phyloP scores from a whole-genome alignment of 805 yeast genomes.

The Monosporozyma solicola region DNA sequence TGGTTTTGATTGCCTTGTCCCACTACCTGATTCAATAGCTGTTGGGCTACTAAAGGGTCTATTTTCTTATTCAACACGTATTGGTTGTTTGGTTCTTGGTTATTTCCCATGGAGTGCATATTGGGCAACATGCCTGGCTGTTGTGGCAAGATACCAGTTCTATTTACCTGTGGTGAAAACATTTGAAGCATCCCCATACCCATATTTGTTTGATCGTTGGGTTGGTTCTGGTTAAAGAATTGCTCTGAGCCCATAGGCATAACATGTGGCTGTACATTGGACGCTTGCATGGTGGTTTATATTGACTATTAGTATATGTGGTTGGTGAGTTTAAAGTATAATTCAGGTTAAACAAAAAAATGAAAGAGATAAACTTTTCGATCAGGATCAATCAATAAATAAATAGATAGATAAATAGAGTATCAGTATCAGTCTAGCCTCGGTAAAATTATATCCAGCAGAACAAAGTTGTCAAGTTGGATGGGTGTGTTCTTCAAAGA shows the following conservation, averaged over 20 bases:
- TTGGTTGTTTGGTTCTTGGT: constrained; percentile 11
- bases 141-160: constrained; percentile 19
- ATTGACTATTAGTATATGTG: not conserved
- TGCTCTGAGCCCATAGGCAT: constrained; percentile 23
- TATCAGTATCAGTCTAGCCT: not conserved
- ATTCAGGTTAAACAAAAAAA: not conserved
- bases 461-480: not conserved
- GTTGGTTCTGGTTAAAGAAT: constrained; percentile 19
- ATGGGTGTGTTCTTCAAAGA: not conserved
- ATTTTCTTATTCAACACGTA: constrained; percentile 24
- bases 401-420: not conserved
- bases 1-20: constrained; percentile 6
- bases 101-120: constrained; percentile 11
- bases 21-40: constrained; percentile 10
- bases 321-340: not conserved
- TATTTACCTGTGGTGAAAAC: constrained; percentile 24
- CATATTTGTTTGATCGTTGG: constrained; percentile 18
- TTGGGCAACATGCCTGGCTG: constrained; percentile 12
- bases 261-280: constrained; percentile 23
- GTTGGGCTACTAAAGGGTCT: constrained; percentile 15
- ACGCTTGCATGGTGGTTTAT: constrained; percentile 17
- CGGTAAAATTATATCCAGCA: not conserved
- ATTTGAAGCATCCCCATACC: constrained; percentile 24
- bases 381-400: not conserved
- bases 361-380: not conserved